Evolutionary conservation across 306 rosid genomes (phyloP).

Genomic region (Gynostemma pentaphyllum): DNA sequence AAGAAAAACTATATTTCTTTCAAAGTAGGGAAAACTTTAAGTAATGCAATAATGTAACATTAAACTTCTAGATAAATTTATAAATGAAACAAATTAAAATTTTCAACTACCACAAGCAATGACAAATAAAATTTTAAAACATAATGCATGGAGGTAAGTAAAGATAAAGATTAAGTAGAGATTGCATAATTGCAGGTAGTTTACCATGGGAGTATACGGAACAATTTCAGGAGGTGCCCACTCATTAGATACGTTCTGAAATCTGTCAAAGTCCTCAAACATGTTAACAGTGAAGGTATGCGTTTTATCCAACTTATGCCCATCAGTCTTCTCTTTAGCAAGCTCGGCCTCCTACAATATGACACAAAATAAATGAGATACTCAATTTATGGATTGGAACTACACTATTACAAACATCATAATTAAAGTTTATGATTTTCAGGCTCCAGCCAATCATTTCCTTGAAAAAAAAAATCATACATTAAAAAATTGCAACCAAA

Average conservation of each 20-base stretch:
- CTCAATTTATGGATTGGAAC: background rate
- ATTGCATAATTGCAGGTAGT: background rate
- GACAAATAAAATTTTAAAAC: background rate
- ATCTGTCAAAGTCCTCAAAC: slow-evolving; percentile 74
- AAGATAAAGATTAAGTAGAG: too few species aligned
- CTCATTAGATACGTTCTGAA: slow-evolving; percentile 71
- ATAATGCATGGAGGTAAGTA: background rate
- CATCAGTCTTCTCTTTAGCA: slow-evolving; percentile 81
- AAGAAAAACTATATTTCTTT: too few species aligned
- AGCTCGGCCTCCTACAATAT: slow-evolving; percentile 76
- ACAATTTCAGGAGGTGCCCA: slow-evolving; percentile 77
- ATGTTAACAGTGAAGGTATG: slow-evolving; percentile 69
- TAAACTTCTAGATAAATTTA: too few species aligned
- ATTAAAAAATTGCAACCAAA: background rate
- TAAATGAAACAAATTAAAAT: background rate
- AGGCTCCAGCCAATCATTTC: too few species aligned
- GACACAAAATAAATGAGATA: background rate
- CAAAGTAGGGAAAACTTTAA: too few species aligned
- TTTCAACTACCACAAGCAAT: background rate
- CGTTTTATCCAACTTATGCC: slow-evolving; percentile 66
- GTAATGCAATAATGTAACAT: background rate
- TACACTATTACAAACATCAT: background rate
- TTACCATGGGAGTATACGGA: slow-evolving; percentile 61
- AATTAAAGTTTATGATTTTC: background rate
- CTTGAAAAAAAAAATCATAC: background rate